A percentile compares a stretch with the other conserved stretches of the same genome.
phyloP scores from a whole-genome alignment of 2,329 filamentous ascomycete species.

The Fusarium beomiforme region DNA sequence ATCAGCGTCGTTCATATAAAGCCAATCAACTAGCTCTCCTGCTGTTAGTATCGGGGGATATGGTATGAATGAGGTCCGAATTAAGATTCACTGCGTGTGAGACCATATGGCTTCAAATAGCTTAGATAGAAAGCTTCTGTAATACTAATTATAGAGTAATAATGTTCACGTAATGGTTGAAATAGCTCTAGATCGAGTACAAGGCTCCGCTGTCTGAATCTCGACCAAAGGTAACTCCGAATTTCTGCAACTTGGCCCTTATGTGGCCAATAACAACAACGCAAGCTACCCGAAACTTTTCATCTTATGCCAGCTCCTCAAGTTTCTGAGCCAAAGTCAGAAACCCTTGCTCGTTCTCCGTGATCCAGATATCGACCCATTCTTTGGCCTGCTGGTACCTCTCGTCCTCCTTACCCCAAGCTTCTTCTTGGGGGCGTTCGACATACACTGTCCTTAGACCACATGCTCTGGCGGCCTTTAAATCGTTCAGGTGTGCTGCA shows the following conservation, averaged over 20 bases:
- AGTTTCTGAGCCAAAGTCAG: slow-evolving; percentile 44
- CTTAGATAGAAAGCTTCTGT: background rate
- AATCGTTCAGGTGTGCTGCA: slow-evolving; percentile 77
- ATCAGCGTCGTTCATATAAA: background rate
- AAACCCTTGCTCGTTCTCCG: slow-evolving; percentile 47
- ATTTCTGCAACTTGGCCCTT: background rate
- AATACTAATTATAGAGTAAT: background rate
- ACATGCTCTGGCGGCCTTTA: slow-evolving; percentile 70
- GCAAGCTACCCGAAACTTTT: background rate
- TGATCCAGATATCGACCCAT: slow-evolving; percentile 54
- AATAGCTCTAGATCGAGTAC: background rate
- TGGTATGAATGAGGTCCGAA: background rate
- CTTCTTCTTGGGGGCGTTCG: slow-evolving; percentile 74
- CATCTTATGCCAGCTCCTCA: slow-evolving; percentile 23
- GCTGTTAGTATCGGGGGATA: background rate
- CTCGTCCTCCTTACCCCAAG: slow-evolving; percentile 61
- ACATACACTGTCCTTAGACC: slow-evolving; percentile 80
- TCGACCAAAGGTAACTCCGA: background rate
- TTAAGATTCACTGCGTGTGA: background rate
- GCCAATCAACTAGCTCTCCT: background rate
- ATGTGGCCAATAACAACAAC: background rate
- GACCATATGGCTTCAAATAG: background rate
- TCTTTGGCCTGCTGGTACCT: slow-evolving; percentile 60
- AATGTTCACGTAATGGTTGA: background rate
- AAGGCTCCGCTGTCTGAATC: background rate